These are phyloP conservation scores for Cerrena zonata DNA, from an alignment of 1,284 basidiomycete genomes.

Conservation along the genomic window DNA sequence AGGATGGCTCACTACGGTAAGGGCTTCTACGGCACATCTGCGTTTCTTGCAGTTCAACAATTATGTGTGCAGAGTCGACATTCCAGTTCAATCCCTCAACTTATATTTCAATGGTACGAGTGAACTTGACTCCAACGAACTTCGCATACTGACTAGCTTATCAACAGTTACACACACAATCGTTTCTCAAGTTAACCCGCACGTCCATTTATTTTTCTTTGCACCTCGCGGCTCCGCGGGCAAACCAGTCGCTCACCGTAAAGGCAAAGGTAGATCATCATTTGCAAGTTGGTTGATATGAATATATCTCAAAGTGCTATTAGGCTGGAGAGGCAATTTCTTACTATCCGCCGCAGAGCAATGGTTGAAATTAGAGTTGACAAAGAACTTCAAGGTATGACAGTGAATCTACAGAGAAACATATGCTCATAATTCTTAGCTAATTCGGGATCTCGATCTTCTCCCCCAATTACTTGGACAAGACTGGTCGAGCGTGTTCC, in stretches of 20 bases:
- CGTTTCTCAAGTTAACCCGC: constrained; percentile 94
- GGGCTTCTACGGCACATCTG: no score
- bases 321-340: constrained; percentile 95
- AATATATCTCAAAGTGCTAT: not conserved
- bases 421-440: constrained; percentile 32
- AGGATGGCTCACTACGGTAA: constrained; percentile 82
- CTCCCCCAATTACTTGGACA: constrained; percentile 85
- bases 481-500: constrained; percentile 92
- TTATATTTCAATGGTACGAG: constrained; percentile 82
- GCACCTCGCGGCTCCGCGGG: constrained; percentile 91
- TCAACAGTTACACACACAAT: constrained; percentile 84
- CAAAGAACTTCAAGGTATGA: constrained; percentile 87
- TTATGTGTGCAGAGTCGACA: constrained; percentile 65
- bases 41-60: not conserved
- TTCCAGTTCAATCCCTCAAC: constrained; percentile 88
- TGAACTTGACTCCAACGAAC: no score
- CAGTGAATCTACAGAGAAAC: not conserved
- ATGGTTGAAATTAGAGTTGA: constrained; percentile 88
- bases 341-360: constrained; percentile 86
- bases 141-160: not conserved
- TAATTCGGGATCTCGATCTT: constrained; percentile 88
- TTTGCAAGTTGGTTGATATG: not conserved
- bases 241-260: constrained; percentile 85
- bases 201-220: constrained; percentile 98
- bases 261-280: constrained; percentile 68